Evolutionary conservation across 192 early-diverging fungal genomes (phyloP), one percentile per base, ranked within the genome.

Genomic region (Umbelopsis ramanniana): DNA sequence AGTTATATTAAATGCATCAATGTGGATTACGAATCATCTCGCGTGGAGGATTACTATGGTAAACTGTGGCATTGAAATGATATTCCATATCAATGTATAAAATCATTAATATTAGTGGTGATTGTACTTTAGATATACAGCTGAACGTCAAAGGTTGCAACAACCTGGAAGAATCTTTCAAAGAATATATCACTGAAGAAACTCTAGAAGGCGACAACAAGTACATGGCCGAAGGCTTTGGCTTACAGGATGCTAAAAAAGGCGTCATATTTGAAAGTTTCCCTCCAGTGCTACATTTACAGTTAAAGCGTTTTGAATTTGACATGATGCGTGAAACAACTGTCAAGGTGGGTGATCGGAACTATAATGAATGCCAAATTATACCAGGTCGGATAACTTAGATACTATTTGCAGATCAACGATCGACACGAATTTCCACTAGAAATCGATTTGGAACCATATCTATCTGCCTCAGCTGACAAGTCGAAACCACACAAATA

Each of bases 271-370:
- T 99, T 73, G 89, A 92, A 75, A 82, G 82, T 24, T 93, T 98
- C 68, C 98, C 98, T 46, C 96, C 94, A 9, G 95, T 99, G 21
- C 79, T 99, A 46, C 96, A 98, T 75, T 79, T 99, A 66, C 98
- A 98, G 76, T 83, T 99, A 74, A 98, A 98, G 81, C 88, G 97
- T 19, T 99, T 98, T 75, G 98, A 99, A 80, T 99, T 97, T 80
- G 97, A 99, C 76, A 90, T 97, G 70, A 86, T 90, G 81, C 83
- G 87, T 38, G 96, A 97, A 74, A 82, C 82, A 6, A 94, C 95
- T 90, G 92, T 98, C 71, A 98, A 98, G 79, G 89, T 91, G 78
- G 46, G 12, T 70, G 46, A 47, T 43, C 29, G 8, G 35, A n/a
- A 53, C 29, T 17, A 29, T 22, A 5, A 73, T 12, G 17, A 26